phyloP scores from a whole-genome alignment of 2,329 filamentous ascomycete species.

The Tolypocladium nubicola region DNA sequence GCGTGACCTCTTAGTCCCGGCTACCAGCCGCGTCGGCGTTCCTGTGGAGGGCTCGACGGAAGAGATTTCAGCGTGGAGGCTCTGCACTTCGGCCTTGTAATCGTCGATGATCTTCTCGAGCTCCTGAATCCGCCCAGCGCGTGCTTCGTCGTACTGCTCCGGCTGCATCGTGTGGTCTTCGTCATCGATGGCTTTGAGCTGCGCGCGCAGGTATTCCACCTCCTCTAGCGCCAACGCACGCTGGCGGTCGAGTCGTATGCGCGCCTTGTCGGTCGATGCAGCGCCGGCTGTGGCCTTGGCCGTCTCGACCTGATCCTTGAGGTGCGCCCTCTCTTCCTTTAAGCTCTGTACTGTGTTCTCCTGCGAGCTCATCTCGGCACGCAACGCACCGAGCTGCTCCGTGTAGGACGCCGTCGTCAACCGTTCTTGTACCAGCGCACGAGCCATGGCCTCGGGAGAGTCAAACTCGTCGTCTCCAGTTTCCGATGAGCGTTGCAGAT shows the following conservation, averaged over 20 bases:
- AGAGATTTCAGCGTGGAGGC: slow-evolving; percentile 63
- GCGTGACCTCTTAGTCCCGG: slow-evolving; percentile 54
- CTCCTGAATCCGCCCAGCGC: slow-evolving; percentile 63
- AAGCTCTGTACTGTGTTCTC: slow-evolving; percentile 64
- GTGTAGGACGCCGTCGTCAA: slow-evolving; percentile 70
- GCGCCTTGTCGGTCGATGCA: slow-evolving; percentile 52
- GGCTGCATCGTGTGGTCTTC: slow-evolving; percentile 83
- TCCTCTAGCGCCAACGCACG: slow-evolving; percentile 80
- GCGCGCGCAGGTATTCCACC: slow-evolving; percentile 84
- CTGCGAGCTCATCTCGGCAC: slow-evolving; percentile 68
- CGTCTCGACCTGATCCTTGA: slow-evolving; percentile 62
- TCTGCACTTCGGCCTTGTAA: slow-evolving; percentile 73
- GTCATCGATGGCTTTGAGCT: slow-evolving; percentile 77
- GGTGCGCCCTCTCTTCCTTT: slow-evolving; percentile 54
- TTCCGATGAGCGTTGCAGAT: slow-evolving; percentile 59
- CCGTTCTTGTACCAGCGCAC: slow-evolving; percentile 72
- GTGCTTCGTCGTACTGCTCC: slow-evolving; percentile 66
- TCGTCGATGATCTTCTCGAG: slow-evolving; percentile 80
- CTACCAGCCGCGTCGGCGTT: slow-evolving; percentile 25
- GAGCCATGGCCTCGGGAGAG: slow-evolving; percentile 77
- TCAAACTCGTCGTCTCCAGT: slow-evolving; percentile 65
- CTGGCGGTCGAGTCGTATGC: slow-evolving; percentile 73
- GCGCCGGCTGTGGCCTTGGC: slow-evolving; percentile 42
- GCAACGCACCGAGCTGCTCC: slow-evolving; percentile 67
- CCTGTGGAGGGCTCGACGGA: slow-evolving; percentile 40